A percentile compares a stretch with the other conserved stretches of the same genome.
Conservation (phyloP, 371 early-diverging fungal genomes). For the Choanephora cucurbitarum region DNA sequence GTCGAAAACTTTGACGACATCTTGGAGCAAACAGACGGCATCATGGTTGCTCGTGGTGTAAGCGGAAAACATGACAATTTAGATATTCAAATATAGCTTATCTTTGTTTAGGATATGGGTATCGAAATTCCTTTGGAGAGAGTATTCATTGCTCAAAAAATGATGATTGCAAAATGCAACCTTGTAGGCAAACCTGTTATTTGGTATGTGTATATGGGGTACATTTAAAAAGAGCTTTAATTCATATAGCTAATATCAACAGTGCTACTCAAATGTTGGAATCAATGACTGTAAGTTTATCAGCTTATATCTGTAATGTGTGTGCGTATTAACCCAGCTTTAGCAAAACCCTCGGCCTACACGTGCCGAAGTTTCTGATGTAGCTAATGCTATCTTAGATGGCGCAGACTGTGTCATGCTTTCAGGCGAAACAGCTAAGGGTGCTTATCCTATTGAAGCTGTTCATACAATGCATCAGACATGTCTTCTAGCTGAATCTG, state of each 20-base stretch:
- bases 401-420: slow-evolving; percentile 99
- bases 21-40: slow-evolving; percentile 91
- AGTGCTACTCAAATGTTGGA: slow-evolving; percentile 99
- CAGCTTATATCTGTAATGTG: slow-evolving; percentile 4
- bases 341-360: slow-evolving; percentile 94
- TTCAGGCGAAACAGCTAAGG: slow-evolving; percentile 98
- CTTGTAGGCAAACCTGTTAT: slow-evolving; percentile 95
- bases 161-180: slow-evolving; percentile 95
- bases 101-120: slow-evolving; percentile 77
- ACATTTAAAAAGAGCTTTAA: too few species aligned
- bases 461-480: slow-evolving; percentile 80
- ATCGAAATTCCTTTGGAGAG: slow-evolving; percentile 94
- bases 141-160: slow-evolving; percentile 95
- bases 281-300: slow-evolving; percentile 84
- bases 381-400: slow-evolving; percentile 97
- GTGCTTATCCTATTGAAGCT: slow-evolving; percentile 75
- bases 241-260: too few species aligned
- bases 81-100: background rate
- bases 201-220: slow-evolving; percentile 58
- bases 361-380: slow-evolving; percentile 98
- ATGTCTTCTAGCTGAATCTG: slow-evolving; percentile 76
- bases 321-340: slow-evolving; percentile 12
- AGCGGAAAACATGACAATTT: slow-evolving; percentile 13
- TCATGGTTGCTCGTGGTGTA: slow-evolving; percentile 98
- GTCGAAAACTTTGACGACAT: slow-evolving; percentile 98